Evolutionary conservation across 2,329 filamentous ascomycete genomes (phyloP).

Genomic region (Sphaerulina vaccinii): DNA sequence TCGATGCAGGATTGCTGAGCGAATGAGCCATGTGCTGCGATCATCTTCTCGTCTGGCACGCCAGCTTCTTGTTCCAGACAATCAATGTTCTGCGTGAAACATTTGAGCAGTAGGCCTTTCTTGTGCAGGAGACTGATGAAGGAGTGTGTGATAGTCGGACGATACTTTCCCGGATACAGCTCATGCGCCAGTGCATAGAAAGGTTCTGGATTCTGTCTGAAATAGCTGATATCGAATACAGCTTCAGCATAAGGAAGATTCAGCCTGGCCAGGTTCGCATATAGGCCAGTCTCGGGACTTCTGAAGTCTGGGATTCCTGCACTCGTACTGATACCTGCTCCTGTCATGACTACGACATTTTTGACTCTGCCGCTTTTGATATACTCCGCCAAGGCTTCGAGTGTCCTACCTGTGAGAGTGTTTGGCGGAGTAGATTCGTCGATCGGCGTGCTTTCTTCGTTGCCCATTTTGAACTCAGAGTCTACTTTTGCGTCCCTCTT

Average conservation of each 20-base stretch:
- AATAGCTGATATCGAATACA: conserved; percentile 91
- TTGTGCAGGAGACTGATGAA: conserved; percentile 81
- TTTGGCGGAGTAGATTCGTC: conserved; percentile 63
- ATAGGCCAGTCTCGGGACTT: conserved; percentile 88
- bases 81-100: conserved; percentile 98
- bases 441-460: conserved; percentile 70
- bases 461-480: conserved; percentile 64
- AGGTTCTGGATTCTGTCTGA: conserved; percentile 76
- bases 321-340: conserved; percentile 82
- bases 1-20: conserved; percentile 89
- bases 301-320: conserved; percentile 84
- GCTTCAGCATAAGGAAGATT: conserved; percentile 87
- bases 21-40: conserved; percentile 96
- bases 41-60: conserved; percentile 73
- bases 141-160: conserved; percentile 83
- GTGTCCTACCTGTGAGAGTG: conserved; percentile 65
- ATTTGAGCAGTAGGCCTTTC: conserved; percentile 75
- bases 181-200: conserved; percentile 93
- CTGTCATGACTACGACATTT: conserved; percentile 82
- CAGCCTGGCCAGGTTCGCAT: conserved; percentile 83
- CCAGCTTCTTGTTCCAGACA: conserved; percentile 87
- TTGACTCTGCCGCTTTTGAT: conserved; percentile 68
- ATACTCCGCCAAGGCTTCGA: conserved; percentile 75
- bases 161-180: conserved; percentile 84
- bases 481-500: conserved; percentile 9